phyloP scores from a whole-genome alignment of 805 yeast species.

The Teunomyces barrocoloradensis region DNA sequence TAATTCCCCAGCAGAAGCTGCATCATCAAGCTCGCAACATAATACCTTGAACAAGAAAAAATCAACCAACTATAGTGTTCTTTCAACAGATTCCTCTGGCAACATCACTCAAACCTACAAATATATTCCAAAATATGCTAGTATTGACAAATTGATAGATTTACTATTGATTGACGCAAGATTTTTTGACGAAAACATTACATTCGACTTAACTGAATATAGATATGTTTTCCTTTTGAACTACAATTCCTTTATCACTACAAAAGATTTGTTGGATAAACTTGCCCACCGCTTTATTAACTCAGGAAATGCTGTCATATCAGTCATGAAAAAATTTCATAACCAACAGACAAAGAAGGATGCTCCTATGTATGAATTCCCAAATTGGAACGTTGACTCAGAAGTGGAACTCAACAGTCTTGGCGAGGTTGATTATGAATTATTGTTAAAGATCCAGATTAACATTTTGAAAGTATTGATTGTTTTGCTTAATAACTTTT shows the following conservation, averaged over 20 bases:
- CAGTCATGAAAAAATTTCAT: conserved; percentile 36
- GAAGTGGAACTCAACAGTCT: conserved; percentile 36
- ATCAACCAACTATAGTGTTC: conserved; percentile 19
- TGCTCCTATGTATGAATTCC: conserved; percentile 35
- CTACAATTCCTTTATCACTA: conserved; percentile 39
- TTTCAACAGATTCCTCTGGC: conserved; percentile 14
- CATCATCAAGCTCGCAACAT: neutral
- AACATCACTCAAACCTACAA: conserved; percentile 6
- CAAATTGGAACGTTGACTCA: conserved; percentile 55
- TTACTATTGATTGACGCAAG: conserved; percentile 68
- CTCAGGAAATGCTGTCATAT: conserved; percentile 44
- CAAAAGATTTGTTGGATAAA: conserved; percentile 38
- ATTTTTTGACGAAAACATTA: conserved; percentile 46
- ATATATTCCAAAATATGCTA: conserved; percentile 41
- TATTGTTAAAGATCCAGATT: conserved; percentile 73
- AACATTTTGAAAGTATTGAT: conserved; percentile 77
- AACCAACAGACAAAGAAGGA: conserved; percentile 7
- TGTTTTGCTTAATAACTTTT: conserved; percentile 69
- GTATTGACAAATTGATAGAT: conserved; percentile 75
- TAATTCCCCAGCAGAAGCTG: neutral
- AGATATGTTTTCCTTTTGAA: conserved; percentile 41
- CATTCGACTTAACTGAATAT: conserved; percentile 39
- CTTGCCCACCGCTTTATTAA: conserved; percentile 41
- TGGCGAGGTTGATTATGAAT: conserved; percentile 58
- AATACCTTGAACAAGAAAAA: conserved; percentile 7